Conservation (phyloP, 805 yeast species). For the Yarrowia deformans region DNA sequence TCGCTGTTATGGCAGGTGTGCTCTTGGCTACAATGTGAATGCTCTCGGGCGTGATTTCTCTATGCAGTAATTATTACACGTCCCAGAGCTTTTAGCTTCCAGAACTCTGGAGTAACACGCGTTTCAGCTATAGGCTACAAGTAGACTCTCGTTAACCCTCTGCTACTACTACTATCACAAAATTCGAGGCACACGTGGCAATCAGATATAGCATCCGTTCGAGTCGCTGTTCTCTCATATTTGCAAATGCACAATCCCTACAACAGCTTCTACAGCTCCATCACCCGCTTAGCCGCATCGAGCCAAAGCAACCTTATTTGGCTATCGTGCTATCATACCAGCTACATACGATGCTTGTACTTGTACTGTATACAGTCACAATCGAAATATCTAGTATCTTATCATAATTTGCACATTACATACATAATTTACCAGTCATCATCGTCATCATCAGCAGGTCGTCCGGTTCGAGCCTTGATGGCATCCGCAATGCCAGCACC, state of each 20-base stretch:
- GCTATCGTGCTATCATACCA: too few species aligned
- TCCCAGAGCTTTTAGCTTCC: slow-evolving; percentile 2
- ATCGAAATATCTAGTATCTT: neutral
- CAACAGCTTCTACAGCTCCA: neutral
- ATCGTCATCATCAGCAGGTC: slow-evolving; percentile 68
- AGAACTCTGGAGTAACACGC: neutral
- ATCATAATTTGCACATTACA: slow-evolving; percentile 12
- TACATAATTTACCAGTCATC: slow-evolving; percentile 49
- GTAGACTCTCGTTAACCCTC: too few species aligned
- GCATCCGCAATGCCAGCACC: slow-evolving; percentile 93
- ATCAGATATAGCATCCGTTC: neutral
- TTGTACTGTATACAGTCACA: too few species aligned
- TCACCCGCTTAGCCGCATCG: slow-evolving; percentile 13
- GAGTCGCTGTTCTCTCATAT: too few species aligned
- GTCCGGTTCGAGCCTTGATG: slow-evolving; percentile 73
- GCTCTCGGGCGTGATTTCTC: neutral
- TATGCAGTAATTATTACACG: neutral
- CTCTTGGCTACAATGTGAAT: neutral
- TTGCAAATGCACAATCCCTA: too few species aligned
- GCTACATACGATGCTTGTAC: too few species aligned
- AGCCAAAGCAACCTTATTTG: neutral
- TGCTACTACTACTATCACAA: neutral
- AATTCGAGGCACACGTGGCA: neutral
- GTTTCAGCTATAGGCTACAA: neutral
- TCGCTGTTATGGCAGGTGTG: neutral